Evolutionary conservation across 805 yeast species (phyloP), one percentile per base, ranked within the genome.

Genomic region (Candida stauntonica): DNA sequence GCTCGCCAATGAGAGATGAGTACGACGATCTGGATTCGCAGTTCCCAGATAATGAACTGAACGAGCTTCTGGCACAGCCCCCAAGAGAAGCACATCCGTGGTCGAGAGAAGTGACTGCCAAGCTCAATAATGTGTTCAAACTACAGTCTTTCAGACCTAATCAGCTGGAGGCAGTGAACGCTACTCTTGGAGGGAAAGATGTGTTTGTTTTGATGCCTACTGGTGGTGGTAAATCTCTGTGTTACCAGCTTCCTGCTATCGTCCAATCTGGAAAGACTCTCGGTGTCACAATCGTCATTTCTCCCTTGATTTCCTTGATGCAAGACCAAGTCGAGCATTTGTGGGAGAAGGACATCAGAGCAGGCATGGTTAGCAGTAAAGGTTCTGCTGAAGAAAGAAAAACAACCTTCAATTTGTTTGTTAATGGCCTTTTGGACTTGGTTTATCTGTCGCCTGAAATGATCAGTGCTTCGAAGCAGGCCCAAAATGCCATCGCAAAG

Each of bases 121-220:
- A 76, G 9, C 64, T 93, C 23, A 67, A 68, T 17, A 60, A 70
- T 6, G 73, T 70, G 4, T 93, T 93, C 63, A 73, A 78, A 23
- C 60, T 93, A 24, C 54, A 63, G 4, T 68, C 72, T 2, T 93
- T 93, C 60, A 70, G 99, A 40, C 73, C 79, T 5, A 85, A 91
- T 58, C 99, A 93, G 56, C 62, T 82, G 26, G 93, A 86, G 38
- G 98, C 97, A 0, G 75, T 93, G 5, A 78, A 81, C 51, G 81
- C 95, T 2, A 81, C 86, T 21, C 54, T 81, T 21, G 58, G 73
- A 5, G 96, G 96, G 1, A 71, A 73, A 31, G 99, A 93, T 59
- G 95, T 86, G 0, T 87, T 93, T 63, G 97, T 93, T 2, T 67
- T 93, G 51, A 91, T 93, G 96, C 99, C 99, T 0, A 93, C 99